These are phyloP conservation scores for Pestalotiopsis sp. DNA, from an alignment of 2,329 filamentous ascomycete species.

Conservation along the genomic window DNA sequence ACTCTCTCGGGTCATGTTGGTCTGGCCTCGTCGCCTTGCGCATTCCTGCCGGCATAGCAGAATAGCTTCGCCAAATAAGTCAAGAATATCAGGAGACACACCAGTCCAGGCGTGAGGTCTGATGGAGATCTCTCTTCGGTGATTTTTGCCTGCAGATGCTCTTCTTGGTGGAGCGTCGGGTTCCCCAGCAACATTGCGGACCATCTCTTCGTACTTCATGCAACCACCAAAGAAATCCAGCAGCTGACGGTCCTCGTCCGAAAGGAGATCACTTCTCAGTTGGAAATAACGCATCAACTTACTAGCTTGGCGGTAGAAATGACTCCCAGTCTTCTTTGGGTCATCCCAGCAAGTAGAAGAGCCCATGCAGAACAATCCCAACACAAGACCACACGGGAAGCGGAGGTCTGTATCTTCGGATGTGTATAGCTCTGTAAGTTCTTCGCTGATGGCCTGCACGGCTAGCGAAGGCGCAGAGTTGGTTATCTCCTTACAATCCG, in stretches of 20 bases:
- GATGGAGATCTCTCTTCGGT: neutral
- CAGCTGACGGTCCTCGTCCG: neutral
- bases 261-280: neutral
- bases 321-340: neutral
- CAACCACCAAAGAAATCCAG: slow-evolving; percentile 7
- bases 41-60: slow-evolving; percentile 6
- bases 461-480: neutral
- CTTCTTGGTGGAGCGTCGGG: neutral
- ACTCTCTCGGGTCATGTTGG: slow-evolving; percentile 1
- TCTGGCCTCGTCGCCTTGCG: neutral
- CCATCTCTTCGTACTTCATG: slow-evolving; percentile 10
- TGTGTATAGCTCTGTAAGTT: slow-evolving; percentile 2
- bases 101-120: slow-evolving; percentile 9
- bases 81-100: slow-evolving; percentile 10
- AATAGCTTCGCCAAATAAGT: neutral
- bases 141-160: neutral
- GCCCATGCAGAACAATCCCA: slow-evolving; percentile 2
- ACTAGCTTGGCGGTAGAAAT: slow-evolving; percentile 7
- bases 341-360: slow-evolving; percentile 7
- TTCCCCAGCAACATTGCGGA: slow-evolving; percentile 5
- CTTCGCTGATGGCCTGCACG: slow-evolving; percentile 8
- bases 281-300: slow-evolving; percentile 3
- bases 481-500: neutral
- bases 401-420: neutral
- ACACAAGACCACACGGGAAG: slow-evolving; percentile 3